Evolutionary conservation across 2,329 filamentous ascomycete species (phyloP).

Genomic region (Hypoxylon sp.): DNA sequence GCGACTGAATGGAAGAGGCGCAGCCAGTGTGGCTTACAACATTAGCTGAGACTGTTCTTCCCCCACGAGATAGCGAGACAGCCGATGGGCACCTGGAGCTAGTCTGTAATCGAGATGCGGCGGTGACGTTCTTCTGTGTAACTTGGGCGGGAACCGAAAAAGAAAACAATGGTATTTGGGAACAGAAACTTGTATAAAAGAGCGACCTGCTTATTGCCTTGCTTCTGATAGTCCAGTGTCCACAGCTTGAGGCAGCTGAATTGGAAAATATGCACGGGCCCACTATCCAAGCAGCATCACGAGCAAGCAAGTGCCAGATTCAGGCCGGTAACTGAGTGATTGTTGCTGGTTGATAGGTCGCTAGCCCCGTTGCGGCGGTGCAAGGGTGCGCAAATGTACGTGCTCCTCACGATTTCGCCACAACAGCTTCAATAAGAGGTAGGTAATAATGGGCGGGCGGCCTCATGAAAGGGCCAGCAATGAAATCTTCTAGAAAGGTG

Average conservation of each 20-base stretch:
- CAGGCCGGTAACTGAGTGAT: constrained; percentile 24
- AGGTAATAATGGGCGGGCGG: constrained; percentile 28
- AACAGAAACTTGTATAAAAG: constrained; percentile 1
- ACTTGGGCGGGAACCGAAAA: neutral
- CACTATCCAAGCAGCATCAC: constrained; percentile 38
- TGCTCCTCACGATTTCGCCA: constrained; percentile 36
- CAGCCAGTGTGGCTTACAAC: constrained; percentile 32
- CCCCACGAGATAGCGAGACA: constrained; percentile 2
- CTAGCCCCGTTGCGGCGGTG: constrained; percentile 37
- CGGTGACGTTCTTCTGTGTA: constrained; percentile 26
- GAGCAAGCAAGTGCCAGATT: constrained; percentile 26
- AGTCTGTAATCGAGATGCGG: constrained; percentile 2
- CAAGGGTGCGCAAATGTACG: constrained; percentile 31
- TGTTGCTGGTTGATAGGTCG: constrained; percentile 31
- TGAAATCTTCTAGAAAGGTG: constrained; percentile 17
- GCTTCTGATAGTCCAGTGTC: constrained; percentile 19
- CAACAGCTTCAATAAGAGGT: constrained; percentile 14
- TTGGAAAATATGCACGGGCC: constrained; percentile 13
- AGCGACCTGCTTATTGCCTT: constrained; percentile 14
- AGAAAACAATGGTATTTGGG: constrained; percentile 9
- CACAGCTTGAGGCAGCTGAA: constrained; percentile 34
- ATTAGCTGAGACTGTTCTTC: constrained; percentile 9
- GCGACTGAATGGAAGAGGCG: constrained; percentile 45
- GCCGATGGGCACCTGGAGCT: neutral
- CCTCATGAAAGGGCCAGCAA: constrained; percentile 24